Evolutionary conservation across 805 yeast genomes (phyloP).

Genomic region (Maudiozyma pseudohumilis): DNA sequence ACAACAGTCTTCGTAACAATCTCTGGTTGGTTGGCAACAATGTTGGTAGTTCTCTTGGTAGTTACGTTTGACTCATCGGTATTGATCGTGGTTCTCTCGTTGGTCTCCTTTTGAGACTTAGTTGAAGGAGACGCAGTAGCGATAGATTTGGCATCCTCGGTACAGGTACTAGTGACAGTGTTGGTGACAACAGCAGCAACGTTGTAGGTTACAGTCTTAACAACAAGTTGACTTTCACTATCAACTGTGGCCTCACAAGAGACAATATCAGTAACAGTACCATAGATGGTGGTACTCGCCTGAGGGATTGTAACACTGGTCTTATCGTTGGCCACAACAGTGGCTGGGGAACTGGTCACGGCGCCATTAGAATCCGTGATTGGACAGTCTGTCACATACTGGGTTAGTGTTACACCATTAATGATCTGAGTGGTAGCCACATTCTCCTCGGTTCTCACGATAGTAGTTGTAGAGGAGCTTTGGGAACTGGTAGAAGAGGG

Average conservation of each 20-base stretch:
- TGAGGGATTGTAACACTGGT: not conserved
- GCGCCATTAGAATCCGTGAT: not conserved
- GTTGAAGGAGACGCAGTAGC: not conserved
- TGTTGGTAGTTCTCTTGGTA: not conserved
- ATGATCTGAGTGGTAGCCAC: not conserved
- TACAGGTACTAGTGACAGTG: not conserved
- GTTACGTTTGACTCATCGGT: too few relatives aligned
- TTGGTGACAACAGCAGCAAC: not conserved
- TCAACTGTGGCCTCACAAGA: conserved; percentile 1
- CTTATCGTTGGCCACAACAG: not conserved
- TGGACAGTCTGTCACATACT: conserved; percentile 1
- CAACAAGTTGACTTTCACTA: not conserved
- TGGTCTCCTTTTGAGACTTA: too few relatives aligned
- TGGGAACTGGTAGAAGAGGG: conserved; percentile 15
- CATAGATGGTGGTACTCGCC: not conserved
- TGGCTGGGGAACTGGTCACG: not conserved
- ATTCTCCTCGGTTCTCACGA: conserved; percentile 18
- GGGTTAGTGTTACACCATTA: not conserved
- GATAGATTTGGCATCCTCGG: not conserved
- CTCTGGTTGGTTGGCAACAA: not conserved
- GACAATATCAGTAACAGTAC: not conserved
- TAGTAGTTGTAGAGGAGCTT: conserved; percentile 28
- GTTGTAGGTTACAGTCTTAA: not conserved
- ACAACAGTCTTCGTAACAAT: not conserved
- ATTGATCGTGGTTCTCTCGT: too few relatives aligned